Percentiles rank a stretch among this genome's conserved stretches.
Evolutionary conservation across 2,329 filamentous ascomycete genomes (phyloP).

Genomic region (Peltaster fructicola): DNA sequence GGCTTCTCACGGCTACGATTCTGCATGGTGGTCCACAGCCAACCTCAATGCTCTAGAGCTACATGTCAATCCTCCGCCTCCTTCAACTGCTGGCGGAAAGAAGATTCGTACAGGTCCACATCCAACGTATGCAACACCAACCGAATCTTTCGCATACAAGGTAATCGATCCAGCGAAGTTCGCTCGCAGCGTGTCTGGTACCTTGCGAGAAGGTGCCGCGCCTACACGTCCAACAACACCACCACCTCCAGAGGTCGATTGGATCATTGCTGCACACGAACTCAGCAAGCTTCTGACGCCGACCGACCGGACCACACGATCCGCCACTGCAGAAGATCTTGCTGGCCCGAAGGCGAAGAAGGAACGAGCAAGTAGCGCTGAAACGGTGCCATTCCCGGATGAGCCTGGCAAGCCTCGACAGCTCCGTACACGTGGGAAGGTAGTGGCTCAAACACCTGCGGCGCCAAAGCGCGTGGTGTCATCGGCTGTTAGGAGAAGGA

Average conservation of each 20-base stretch:
- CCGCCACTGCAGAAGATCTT: conserved; percentile 62
- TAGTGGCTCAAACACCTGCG: conserved; percentile 40
- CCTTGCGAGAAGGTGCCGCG: conserved; percentile 22
- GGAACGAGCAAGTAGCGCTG: conserved; percentile 42
- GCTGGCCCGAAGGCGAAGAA: conserved; percentile 38
- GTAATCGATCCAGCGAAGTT: conserved; percentile 51
- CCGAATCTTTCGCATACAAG: conserved; percentile 71
- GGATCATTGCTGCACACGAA: conserved; percentile 70
- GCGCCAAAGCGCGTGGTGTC: conserved; percentile 1
- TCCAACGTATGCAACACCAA: conserved; percentile 72
- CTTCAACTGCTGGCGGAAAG: conserved; percentile 29
- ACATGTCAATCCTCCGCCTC: conserved; percentile 34
- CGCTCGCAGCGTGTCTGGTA: conserved; percentile 43
- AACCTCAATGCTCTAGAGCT: conserved; percentile 54
- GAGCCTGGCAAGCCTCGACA: conserved; percentile 42
- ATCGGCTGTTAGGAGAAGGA: conserved; percentile 14
- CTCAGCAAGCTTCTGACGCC: conserved; percentile 71
- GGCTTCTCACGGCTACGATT: conserved; percentile 19
- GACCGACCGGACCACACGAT: conserved; percentile 52
- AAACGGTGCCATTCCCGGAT: too few species aligned
- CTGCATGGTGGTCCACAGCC: conserved; percentile 27
- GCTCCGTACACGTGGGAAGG: conserved; percentile 53
- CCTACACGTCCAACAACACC: conserved; percentile 36
- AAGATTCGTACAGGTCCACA: conserved; percentile 38
- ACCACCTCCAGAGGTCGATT: conserved; percentile 66